Evolutionary conservation across 2,329 filamentous ascomycete species (phyloP).

Genomic region (Colletotrichum truncatum): DNA sequence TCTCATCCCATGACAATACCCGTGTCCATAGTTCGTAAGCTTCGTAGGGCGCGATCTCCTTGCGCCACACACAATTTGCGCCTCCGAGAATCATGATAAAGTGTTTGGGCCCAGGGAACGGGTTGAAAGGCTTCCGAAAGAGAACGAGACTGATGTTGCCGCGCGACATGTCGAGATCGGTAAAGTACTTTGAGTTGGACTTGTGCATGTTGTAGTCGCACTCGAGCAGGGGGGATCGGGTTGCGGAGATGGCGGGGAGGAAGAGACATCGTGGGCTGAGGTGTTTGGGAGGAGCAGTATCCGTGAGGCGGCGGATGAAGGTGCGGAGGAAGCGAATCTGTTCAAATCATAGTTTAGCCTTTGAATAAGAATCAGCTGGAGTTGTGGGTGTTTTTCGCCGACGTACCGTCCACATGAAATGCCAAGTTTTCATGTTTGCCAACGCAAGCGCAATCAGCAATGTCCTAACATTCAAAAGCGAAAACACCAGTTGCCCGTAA

Average conservation of each 20-base stretch:
- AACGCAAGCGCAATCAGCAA: not conserved
- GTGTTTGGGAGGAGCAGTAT: conserved; percentile 31
- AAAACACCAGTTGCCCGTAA: not conserved
- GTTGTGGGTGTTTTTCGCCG: not conserved
- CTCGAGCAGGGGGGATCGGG: conserved; percentile 76
- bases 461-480: not conserved
- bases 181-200: conserved; percentile 87
- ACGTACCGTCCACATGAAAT: conserved; percentile 17
- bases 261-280: conserved; percentile 43
- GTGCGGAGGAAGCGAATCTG: conserved; percentile 43
- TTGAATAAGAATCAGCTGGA: too few species aligned
- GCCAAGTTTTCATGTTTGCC: conserved; percentile 11
- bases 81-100: conserved; percentile 59
- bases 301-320: conserved; percentile 40
- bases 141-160: conserved; percentile 80
- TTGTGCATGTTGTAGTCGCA: conserved; percentile 90
- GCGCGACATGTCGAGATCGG: conserved; percentile 84
- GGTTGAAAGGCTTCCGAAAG: conserved; percentile 48
- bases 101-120: conserved; percentile 58
- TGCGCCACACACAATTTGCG: conserved; percentile 10
- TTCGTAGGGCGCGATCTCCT: conserved; percentile 25
- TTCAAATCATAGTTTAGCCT: too few species aligned
- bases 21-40: conserved; percentile 26
- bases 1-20: conserved; percentile 71
- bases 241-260: conserved; percentile 62